Evolutionary conservation across 2,329 filamentous ascomycete genomes (phyloP).

Genomic region (Epichloe festucae): DNA sequence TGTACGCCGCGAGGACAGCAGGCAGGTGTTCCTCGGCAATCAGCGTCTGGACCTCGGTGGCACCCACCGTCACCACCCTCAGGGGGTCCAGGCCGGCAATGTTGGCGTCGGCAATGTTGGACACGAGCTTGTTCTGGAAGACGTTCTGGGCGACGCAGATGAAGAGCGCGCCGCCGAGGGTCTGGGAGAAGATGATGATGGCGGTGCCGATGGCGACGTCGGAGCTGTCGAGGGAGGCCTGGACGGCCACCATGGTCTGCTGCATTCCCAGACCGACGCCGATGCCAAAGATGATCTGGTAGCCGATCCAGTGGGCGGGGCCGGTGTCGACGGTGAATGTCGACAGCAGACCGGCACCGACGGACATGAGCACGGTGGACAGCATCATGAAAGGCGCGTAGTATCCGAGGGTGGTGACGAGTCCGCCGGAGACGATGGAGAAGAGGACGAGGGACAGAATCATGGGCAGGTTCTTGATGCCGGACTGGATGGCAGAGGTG

Average conservation of each 20-base stretch:
- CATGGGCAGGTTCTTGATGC: constrained; percentile 17
- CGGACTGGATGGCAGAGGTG: constrained; percentile 15
- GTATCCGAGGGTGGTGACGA: constrained; percentile 23
- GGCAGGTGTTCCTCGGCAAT: constrained; percentile 4
- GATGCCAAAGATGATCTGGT: constrained; percentile 26
- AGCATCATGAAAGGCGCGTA: constrained; percentile 28
- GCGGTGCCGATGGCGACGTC: constrained; percentile 35
- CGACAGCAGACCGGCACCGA: constrained; percentile 29
- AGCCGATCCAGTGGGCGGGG: constrained; percentile 16
- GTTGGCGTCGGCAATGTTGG: constrained; percentile 3
- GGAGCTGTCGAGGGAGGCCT: constrained; percentile 27
- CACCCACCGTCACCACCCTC: constrained; percentile 1
- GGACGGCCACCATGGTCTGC: constrained; percentile 30
- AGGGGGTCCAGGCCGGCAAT: constrained; percentile 2
- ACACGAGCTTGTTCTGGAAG: constrained; percentile 31
- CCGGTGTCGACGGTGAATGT: constrained; percentile 17
- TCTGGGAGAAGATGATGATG: constrained; percentile 32
- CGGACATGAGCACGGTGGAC: constrained; percentile 17
- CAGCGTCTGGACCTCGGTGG: constrained; percentile 3
- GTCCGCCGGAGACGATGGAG: constrained; percentile 15
- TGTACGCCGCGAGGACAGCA: constrained; percentile 4
- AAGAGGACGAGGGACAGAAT: constrained; percentile 17
- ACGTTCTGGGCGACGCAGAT: constrained; percentile 38
- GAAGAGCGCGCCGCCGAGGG: constrained; percentile 33
- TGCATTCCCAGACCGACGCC: constrained; percentile 32